Percentiles rank a stretch among this genome's conserved stretches.
These are phyloP conservation scores for Picochlorum sp. DNA, from an alignment of 139 green algal genomes.

Conservation along the genomic window DNA sequence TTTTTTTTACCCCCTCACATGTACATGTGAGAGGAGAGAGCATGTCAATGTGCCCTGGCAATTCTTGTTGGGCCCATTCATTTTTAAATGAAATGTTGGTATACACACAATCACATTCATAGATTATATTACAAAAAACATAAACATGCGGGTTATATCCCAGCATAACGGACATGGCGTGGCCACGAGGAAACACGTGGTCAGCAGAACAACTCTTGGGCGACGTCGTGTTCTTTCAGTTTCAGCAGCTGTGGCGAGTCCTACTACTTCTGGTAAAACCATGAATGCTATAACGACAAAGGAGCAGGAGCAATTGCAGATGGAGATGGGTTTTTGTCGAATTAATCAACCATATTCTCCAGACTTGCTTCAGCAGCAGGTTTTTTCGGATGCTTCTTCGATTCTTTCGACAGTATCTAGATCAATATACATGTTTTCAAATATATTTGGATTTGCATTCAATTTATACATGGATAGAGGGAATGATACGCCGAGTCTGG, in stretches of 20 bases:
- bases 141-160: background rate
- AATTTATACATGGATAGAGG: constrained; percentile 21
- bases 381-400: constrained; percentile 8
- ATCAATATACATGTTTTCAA: constrained; percentile 13
- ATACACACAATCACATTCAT: too few relatives aligned
- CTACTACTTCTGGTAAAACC: background rate
- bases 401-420: constrained; percentile 4
- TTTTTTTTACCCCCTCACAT: too few relatives aligned
- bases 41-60: too few relatives aligned
- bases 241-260: background rate
- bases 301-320: constrained; percentile 41
- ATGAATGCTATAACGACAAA: background rate
- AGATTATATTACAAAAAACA: background rate
- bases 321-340: constrained; percentile 43
- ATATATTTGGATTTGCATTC: constrained; percentile 16
- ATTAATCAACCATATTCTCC: constrained; percentile 37
- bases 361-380: constrained; percentile 21
- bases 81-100: too few relatives aligned
- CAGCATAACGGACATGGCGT: background rate
- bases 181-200: background rate
- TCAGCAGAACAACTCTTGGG: background rate
- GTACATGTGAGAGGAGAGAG: too few relatives aligned
- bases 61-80: too few relatives aligned
- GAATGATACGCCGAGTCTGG: constrained; percentile 18
- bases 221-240: background rate